Base-by-base conservation (phyloP, 805 yeast genomes). In the Saccharomyces kudriavzevii region DNA sequence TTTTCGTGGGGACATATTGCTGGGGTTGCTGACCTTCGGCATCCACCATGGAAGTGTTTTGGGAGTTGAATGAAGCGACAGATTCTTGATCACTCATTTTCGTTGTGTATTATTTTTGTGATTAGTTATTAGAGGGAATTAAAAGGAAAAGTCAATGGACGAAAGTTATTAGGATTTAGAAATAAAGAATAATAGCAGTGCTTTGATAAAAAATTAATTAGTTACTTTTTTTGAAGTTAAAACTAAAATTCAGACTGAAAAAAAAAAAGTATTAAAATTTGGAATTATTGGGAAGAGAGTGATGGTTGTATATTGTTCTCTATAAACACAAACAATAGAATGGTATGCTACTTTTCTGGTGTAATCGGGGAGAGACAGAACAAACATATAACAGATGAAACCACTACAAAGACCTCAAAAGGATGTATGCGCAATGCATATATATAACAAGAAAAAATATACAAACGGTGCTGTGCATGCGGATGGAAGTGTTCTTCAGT, bases 11-110 rank as follows among this genome's bases (percentile, higher is more conserved):
- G 6, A 62, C 49, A 53, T 63, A 62, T 50, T 63, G 64, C 54
- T 62, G 67, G 4, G 66, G 66, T 51, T 60, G 63, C 40, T 60
- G 58, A 24, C 24, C 43, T 27, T 56, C 57, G 26, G 55, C 60
- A n/a, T 53, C 56, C 28, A 46, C 14, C 14, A 50, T 40, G 17
- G 60, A 55, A 1, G 58, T 56, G n/a, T 54, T 79, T 25, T 20
- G 30, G 6, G 61, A 58, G 27, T 49, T 45, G 35, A 49, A 54
- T 8, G 61, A 58, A 30, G 31, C 52, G 8, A 54, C 54, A 14
- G 62, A 58, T 40, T 54, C 51, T 22, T 49, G 10, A 31, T 58
- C 59, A 49, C 54, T 58, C 57, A 56, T 56, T 9, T 11, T 54
- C n/a, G 8, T 27, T 27, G 29, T 17, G n/a, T 35, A 17, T 17